Evolutionary conservation across 2,329 filamentous ascomycete species (phyloP).

Genomic region (Aspergillus pseudotamarii): DNA sequence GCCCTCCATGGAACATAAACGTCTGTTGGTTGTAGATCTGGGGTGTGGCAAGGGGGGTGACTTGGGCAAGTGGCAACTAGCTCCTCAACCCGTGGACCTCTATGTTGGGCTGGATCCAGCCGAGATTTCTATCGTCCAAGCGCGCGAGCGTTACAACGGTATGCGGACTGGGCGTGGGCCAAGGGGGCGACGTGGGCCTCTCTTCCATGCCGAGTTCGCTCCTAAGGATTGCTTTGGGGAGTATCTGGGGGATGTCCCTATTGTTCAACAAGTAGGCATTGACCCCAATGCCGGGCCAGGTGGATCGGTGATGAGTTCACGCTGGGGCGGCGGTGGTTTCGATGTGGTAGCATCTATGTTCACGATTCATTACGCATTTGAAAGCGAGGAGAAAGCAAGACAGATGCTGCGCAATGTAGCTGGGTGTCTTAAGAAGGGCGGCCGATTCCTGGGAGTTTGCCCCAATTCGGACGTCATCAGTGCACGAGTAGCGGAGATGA

Average conservation of each 20-base stretch:
- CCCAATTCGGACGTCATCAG: constrained; percentile 95
- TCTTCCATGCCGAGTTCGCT: constrained; percentile 86
- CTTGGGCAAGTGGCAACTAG: constrained; percentile 92
- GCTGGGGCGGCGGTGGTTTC: constrained; percentile 76
- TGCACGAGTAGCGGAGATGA: constrained; percentile 74
- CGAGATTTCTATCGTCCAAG: constrained; percentile 88
- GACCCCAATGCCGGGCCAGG: constrained; percentile 68
- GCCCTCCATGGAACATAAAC: constrained; percentile 47
- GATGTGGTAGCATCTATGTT: constrained; percentile 99
- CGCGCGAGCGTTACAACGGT: constrained; percentile 75
- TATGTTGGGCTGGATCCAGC: constrained; percentile 95
- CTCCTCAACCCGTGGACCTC: constrained; percentile 84
- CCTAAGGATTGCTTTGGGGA: constrained; percentile 92
- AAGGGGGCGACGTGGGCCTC: constrained; percentile 57
- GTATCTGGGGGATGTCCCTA: constrained; percentile 76
- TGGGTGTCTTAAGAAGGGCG: constrained; percentile 86
- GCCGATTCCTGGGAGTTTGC: constrained; percentile 90
- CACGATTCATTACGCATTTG: constrained; percentile 98
- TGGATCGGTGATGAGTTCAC: constrained; percentile 59
- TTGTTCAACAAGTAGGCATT: constrained; percentile 85
- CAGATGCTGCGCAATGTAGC: constrained; percentile 94
- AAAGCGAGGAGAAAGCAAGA: constrained; percentile 84
- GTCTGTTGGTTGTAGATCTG: constrained; percentile 84
- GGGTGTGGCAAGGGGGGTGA: constrained; percentile 97
- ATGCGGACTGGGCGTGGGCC: constrained; percentile 63